Percentiles rank a stretch among this genome's conserved stretches.
These are phyloP conservation scores for Hymenoscyphus albidus DNA, from an alignment of 2,329 filamentous ascomycete species.

Conservation along the genomic window DNA sequence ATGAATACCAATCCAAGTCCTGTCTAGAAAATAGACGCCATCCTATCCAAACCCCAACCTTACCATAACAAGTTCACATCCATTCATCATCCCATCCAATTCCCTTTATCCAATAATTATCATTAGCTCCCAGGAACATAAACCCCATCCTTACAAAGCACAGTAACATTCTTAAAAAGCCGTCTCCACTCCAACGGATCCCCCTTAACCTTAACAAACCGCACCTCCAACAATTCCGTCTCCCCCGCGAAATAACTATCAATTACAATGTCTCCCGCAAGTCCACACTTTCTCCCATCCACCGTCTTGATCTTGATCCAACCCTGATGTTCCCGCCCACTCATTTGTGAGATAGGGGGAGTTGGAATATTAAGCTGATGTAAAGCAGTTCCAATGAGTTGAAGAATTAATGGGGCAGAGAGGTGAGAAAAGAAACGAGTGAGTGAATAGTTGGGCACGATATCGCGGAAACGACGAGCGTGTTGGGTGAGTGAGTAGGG, in stretches of 20 bases:
- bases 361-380: slow-evolving; percentile 81
- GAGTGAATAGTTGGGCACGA: slow-evolving; percentile 80
- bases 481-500: slow-evolving; percentile 84
- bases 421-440: slow-evolving; percentile 90
- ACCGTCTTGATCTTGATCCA: slow-evolving; percentile 70
- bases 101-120: background rate
- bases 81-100: background rate
- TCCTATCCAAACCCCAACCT: background rate
- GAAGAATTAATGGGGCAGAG: slow-evolving; percentile 68
- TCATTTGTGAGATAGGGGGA: slow-evolving; percentile 42
- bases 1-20: background rate
- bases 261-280: slow-evolving; percentile 73
- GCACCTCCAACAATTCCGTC: slow-evolving; percentile 71
- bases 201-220: slow-evolving; percentile 91
- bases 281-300: slow-evolving; percentile 66
- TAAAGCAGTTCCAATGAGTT: slow-evolving; percentile 75
- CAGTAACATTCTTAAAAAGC: slow-evolving; percentile 93
- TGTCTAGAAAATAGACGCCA: background rate
- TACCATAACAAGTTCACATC: background rate
- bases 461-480: slow-evolving; percentile 83
- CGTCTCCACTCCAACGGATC: slow-evolving; percentile 95
- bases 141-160: slow-evolving; percentile 82
- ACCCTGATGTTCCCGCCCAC: slow-evolving; percentile 52
- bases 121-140: slow-evolving; percentile 47
- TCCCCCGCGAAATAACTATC: slow-evolving; percentile 58